Evolutionary conservation across 2,329 filamentous ascomycete species (phyloP).

Genomic region (Coniochaeta sp.): DNA sequence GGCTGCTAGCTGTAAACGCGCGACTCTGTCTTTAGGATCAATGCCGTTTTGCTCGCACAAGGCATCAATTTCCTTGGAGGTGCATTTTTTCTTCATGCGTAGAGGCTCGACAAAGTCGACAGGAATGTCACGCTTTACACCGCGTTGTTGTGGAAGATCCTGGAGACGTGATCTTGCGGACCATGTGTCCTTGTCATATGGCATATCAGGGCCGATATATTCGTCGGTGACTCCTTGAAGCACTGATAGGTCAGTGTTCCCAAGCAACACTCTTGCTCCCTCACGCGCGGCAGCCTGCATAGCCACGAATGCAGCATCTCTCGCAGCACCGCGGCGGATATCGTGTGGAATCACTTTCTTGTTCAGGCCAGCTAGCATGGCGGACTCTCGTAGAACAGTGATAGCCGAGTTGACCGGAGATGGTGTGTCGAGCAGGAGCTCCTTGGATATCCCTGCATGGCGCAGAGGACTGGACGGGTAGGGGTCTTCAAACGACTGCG

Average conservation of each 20-base stretch:
- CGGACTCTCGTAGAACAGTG: not conserved
- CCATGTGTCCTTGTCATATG: no score
- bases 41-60: no score
- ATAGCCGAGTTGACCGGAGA: not conserved
- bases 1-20: no score
- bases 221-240: no score
- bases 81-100: no score
- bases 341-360: not conserved
- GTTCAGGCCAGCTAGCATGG: not conserved
- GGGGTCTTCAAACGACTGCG: not conserved
- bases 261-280: not conserved
- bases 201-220: no score
- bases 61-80: no score
- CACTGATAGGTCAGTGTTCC: not conserved
- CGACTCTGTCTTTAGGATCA: no score
- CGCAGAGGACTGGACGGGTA: not conserved
- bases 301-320: not conserved
- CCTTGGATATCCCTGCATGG: not conserved
- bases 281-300: not conserved
- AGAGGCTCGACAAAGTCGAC: no score
- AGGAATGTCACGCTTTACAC: no score
- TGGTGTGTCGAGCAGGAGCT: not conserved
- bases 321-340: not conserved
- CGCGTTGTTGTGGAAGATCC: no score
- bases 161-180: no score